Evolutionary conservation across 305 asterid genomes (phyloP), one percentile per base, ranked within the genome.

Genomic region (Euphrasia arctica): DNA sequence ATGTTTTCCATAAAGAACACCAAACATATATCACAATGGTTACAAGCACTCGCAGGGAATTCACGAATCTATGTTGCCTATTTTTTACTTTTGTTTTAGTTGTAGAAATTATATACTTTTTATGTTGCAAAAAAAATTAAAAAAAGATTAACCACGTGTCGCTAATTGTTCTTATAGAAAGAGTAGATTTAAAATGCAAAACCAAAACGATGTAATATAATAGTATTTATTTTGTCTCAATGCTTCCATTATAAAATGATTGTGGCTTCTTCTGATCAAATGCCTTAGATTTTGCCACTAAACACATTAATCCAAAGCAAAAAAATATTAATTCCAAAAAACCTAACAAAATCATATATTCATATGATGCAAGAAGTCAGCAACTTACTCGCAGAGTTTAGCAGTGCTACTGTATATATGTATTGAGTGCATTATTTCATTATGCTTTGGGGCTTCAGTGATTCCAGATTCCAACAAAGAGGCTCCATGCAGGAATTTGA

Each of bases 401-500:
- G 99, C 99, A 12, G 99, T 91, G 89, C 87, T 86, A 73, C 97
- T 84, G 72, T 94, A 91, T 59, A 89, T 82, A 55, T 87, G 89
- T 76, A 79, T 67, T 61, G 97, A 80, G 75, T 82, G 91, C 80
- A 79, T 75, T 78, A 82, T 70, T 49, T 94, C 98, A 54, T 72
- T 84, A 57, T 85, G 90, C 77, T 86, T 88, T 32, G 82, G 63
- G 68, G 77, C 84, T 65, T 91, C 98, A 60, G 78, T 80, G 72
- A 72, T 84, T 77, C 86, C 82, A 31, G 89, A 75, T 75, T 94
- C 99, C 72, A 88, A 70, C 75, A 94, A 78, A 69, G 96, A 91
- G 54, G 99, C 98, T 74, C 96, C 99, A 54, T 87, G 86, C 47
- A 94, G 97, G 77, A 94, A 94, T 65, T 91, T 94, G 72, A 94